phyloP scores from a whole-genome alignment of 2,329 filamentous ascomycete species.

The Hymenoscyphus repandus region DNA sequence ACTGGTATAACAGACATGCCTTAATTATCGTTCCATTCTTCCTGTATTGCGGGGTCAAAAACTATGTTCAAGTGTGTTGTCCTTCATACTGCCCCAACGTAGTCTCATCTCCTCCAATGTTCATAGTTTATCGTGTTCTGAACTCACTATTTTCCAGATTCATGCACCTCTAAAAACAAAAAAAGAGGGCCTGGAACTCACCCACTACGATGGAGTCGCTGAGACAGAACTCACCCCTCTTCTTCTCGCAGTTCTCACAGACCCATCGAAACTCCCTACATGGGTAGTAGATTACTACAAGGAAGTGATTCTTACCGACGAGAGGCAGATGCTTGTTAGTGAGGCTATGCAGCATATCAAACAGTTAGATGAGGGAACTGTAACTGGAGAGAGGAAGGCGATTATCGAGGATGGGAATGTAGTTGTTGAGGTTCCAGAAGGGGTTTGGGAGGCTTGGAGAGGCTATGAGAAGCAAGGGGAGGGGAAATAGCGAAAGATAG shows the following conservation, averaged over 20 bases:
- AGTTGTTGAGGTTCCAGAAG: conserved; percentile 18
- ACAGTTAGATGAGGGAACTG: conserved; percentile 9
- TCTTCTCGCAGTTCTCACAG: neutral
- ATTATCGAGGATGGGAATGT: conserved; percentile 21
- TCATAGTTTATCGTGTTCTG: neutral
- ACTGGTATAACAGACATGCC: conserved; percentile 24
- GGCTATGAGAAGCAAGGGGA: conserved; percentile 16
- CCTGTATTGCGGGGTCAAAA: conserved; percentile 13
- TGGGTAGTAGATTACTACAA: conserved; percentile 24
- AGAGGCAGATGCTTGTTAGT: conserved; percentile 20
- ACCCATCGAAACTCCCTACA: conserved; percentile 3
- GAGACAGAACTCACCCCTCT: conserved; percentile 3
- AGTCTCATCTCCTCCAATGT: neutral
- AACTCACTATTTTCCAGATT: neutral
- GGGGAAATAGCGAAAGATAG: neutral
- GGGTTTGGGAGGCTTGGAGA: conserved; percentile 22
- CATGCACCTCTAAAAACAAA: neutral
- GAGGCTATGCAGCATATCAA: conserved; percentile 20
- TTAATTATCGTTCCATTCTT: conserved; percentile 23
- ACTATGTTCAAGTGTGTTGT: conserved; percentile 22
- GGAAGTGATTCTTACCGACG: conserved; percentile 19
- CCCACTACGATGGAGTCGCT: conserved; percentile 13
- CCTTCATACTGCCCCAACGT: neutral
- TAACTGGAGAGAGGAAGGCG: conserved; percentile 17
- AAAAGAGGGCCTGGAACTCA: neutral